phyloP scores from a whole-genome alignment of 208 protist species.

The Acanthamoeba lenticulata region DNA sequence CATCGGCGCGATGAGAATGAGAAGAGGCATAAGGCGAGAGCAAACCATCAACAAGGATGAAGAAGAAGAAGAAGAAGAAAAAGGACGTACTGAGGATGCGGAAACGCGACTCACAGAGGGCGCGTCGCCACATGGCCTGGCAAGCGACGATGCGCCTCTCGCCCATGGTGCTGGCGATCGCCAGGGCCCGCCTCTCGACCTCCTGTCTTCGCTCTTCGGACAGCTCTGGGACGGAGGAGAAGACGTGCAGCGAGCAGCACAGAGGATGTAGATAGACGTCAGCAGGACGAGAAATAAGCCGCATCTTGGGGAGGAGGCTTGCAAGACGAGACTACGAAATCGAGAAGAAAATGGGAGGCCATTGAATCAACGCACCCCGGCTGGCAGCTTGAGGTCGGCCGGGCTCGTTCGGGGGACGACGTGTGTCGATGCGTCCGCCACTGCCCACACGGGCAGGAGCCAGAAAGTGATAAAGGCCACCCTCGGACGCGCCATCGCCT shows the following conservation, averaged over 20 bases:
- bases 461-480: conserved; percentile 7
- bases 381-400: no score
- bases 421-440: background rate
- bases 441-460: background rate
- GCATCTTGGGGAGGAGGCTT: no score
- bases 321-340: no score
- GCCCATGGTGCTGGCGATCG: conserved; percentile 19
- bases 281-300: no score
- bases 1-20: background rate
- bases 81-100: background rate
- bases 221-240: background rate
- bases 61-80: background rate
- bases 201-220: background rate
- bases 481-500: background rate
- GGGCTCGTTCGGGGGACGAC: background rate
- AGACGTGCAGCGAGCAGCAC: background rate
- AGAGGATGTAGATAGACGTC: no score
- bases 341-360: no score
- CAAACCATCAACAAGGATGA: background rate
- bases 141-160: conserved; percentile 20
- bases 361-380: no score
- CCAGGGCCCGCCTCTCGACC: background rate
- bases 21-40: background rate
- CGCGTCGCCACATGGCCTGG: conserved; percentile 42
- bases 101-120: conserved; percentile 17